Percentiles rank a stretch among this genome's conserved stretches.
Conservation (phyloP, 768 basidiomycete species). For the Lactarius tabidus region DNA sequence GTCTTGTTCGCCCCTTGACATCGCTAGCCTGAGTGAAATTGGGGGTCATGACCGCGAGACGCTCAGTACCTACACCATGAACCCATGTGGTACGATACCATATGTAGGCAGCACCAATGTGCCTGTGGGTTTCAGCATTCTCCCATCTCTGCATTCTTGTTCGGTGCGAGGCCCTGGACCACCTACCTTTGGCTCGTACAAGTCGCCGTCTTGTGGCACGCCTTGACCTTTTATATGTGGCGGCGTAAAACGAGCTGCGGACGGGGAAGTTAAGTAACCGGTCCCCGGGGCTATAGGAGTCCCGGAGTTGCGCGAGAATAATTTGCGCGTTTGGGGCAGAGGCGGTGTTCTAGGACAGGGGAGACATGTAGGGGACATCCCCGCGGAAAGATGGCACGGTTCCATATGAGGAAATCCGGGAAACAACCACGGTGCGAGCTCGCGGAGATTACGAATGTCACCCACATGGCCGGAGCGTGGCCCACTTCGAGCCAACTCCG, state of each 20-base stretch:
- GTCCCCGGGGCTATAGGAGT: neutral
- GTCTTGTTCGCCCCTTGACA: neutral
- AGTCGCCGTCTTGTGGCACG: neutral
- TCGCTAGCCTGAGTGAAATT: neutral
- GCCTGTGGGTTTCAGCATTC: neutral
- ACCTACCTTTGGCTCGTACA: neutral
- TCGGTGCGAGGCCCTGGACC: neutral
- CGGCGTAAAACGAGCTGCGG: neutral
- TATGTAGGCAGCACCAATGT: slow-evolving; percentile 1
- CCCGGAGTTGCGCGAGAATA: neutral
- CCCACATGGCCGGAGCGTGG: slow-evolving; percentile 22
- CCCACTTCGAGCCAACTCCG: slow-evolving; percentile 1
- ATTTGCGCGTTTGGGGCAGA: neutral
- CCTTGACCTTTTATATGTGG: neutral
- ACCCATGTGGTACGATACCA: neutral
- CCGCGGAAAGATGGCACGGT: slow-evolving; percentile 14
- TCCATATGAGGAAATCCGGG: neutral
- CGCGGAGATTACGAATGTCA: slow-evolving; percentile 24
- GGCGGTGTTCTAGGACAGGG: neutral
- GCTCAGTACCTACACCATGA: neutral
- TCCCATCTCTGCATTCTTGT: neutral
- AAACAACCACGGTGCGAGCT: slow-evolving; percentile 9
- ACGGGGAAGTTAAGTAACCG: neutral
- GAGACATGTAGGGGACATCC: neutral
- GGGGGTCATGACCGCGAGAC: neutral